Evolutionary conservation across 805 yeast genomes (phyloP).

Genomic region (Ogataea pini): DNA sequence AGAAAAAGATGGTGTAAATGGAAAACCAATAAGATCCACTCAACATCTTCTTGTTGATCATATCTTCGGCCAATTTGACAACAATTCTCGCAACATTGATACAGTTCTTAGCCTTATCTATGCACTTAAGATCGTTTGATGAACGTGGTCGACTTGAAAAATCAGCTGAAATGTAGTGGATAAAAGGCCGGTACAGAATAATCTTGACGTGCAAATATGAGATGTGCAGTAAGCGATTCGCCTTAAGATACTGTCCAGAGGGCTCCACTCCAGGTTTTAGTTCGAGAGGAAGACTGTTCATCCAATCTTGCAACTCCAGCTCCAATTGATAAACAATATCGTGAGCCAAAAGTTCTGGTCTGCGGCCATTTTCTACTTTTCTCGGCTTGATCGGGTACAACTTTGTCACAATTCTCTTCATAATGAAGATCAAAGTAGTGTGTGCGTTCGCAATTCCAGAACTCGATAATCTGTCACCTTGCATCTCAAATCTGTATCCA

Average conservation of each 20-base stretch:
- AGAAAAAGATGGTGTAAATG: constrained; percentile 83
- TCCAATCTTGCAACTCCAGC: constrained; percentile 69
- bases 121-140: constrained; percentile 56
- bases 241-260: constrained; percentile 63
- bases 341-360: constrained; percentile 36
- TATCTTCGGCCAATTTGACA: constrained; percentile 75
- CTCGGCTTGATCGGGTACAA: constrained; percentile 70
- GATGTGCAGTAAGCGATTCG: constrained; percentile 71
- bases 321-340: constrained; percentile 62
- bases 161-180: constrained; percentile 74
- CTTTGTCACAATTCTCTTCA: constrained; percentile 69
- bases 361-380: constrained; percentile 28
- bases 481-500: constrained; percentile 46
- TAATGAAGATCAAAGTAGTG: constrained; percentile 68
- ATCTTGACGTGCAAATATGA: constrained; percentile 77
- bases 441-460: constrained; percentile 85
- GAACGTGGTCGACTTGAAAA: constrained; percentile 28
- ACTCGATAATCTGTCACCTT: constrained; percentile 60
- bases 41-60: constrained; percentile 69
- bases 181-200: constrained; percentile 82
- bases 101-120: constrained; percentile 78
- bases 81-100: constrained; percentile 82
- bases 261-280: constrained; percentile 73
- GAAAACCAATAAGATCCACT: constrained; percentile 92
- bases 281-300: constrained; percentile 66